A percentile compares a stretch with the other conserved stretches of the same genome.
phyloP scores from a whole-genome alignment of 257 asterid genomes.

The Misopates orontium region DNA sequence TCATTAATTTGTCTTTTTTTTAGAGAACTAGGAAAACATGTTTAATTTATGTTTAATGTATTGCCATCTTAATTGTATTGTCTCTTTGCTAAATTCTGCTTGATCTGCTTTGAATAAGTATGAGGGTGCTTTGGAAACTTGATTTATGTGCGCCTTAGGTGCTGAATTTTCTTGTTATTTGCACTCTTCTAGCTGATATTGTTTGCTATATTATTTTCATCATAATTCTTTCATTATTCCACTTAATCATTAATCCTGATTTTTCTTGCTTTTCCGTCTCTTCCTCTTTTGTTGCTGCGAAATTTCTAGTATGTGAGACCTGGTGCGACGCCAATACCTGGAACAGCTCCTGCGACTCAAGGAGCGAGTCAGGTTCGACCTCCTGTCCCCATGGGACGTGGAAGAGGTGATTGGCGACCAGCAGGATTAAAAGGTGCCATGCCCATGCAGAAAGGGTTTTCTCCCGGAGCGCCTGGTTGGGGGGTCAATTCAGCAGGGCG shows the following conservation, averaged over 20 bases:
- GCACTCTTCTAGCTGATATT: conserved; percentile 15
- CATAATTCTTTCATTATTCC: conserved; percentile 13
- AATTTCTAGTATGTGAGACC: conserved; percentile 91
- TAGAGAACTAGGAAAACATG: conserved; percentile 1
- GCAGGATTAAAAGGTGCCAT: conserved; percentile 58
- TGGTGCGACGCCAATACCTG: conserved; percentile 82
- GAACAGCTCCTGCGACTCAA: conserved; percentile 50
- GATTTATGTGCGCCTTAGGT: conserved; percentile 11
- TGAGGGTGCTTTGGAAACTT: conserved; percentile 10
- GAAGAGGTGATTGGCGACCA: conserved; percentile 99
- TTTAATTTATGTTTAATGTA: conserved; percentile 4
- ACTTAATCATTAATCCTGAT: conserved; percentile 10
- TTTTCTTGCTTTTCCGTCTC: conserved; percentile 24
- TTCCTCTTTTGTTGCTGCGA: conserved; percentile 24
- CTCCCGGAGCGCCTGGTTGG: conserved; percentile 68
- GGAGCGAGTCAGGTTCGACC: conserved; percentile 83
- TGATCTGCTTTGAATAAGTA: conserved; percentile 20
- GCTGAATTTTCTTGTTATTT: not conserved
- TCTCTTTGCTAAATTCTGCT: conserved; percentile 18
- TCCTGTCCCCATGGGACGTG: conserved; percentile 71
- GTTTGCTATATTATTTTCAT: conserved; percentile 8
- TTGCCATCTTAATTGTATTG: conserved; percentile 7
- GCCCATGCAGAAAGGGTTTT: conserved; percentile 70
- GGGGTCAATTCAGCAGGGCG: conserved; percentile 76
- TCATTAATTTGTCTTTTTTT: not conserved